These are phyloP conservation scores for Blastomyces emzantsi DNA, from an alignment of 2,329 filamentous ascomycete species.

Conservation along the genomic window DNA sequence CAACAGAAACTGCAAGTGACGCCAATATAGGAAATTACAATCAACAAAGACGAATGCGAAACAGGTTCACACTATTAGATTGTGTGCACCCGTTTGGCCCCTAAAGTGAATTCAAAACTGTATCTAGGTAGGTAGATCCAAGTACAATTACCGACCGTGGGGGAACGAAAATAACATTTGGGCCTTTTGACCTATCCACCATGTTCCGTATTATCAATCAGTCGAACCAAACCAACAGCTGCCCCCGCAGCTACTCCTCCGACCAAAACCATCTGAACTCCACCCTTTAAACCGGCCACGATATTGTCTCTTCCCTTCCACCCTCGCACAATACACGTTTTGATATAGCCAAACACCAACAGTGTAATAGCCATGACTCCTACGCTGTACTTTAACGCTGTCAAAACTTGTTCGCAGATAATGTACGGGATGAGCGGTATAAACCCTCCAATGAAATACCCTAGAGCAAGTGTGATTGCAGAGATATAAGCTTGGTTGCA, in stretches of 20 bases:
- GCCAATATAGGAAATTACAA: no score
- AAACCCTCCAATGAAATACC: slow-evolving; percentile 62
- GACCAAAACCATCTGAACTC: slow-evolving; percentile 55
- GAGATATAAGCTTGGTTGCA: slow-evolving; percentile 43
- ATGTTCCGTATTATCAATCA: slow-evolving; percentile 36
- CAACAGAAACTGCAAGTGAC: neutral
- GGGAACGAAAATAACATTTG: neutral
- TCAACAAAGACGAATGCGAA: neutral
- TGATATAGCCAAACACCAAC: slow-evolving; percentile 36
- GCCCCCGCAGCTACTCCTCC: slow-evolving; percentile 58
- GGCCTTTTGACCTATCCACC: neutral
- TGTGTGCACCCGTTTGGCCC: neutral
- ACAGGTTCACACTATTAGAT: neutral
- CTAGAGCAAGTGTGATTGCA: slow-evolving; percentile 56
- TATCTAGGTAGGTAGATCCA: neutral
- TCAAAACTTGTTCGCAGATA: slow-evolving; percentile 39
- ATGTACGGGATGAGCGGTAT: slow-evolving; percentile 66
- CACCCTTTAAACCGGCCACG: slow-evolving; percentile 49
- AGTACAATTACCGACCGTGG: neutral
- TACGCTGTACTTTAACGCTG: slow-evolving; percentile 43
- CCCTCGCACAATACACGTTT: slow-evolving; percentile 40
- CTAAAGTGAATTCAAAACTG: neutral
- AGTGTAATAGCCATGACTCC: slow-evolving; percentile 36
- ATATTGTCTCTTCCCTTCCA: slow-evolving; percentile 40
- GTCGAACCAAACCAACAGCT: slow-evolving; percentile 53